These are phyloP conservation scores for Mycena alexandri DNA, from an alignment of 768 basidiomycete species.

Conservation along the genomic window DNA sequence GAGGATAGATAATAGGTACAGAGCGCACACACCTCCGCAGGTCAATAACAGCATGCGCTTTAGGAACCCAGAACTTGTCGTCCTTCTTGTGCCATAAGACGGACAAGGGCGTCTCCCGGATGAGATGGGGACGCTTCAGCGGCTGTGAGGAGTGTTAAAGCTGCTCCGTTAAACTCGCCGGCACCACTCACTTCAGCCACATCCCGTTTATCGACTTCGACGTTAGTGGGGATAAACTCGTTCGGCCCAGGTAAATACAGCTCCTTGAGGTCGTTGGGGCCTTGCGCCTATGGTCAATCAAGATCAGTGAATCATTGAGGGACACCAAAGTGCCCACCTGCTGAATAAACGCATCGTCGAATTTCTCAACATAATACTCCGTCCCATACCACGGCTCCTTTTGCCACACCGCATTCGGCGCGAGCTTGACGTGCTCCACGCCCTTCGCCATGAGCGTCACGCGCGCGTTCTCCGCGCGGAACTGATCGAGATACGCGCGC, in stretches of 20 bases:
- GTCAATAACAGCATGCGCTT: constrained; percentile 82
- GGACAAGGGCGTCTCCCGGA: constrained; percentile 78
- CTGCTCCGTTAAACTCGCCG: neutral
- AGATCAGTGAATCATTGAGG: constrained; percentile 9
- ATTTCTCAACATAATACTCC: constrained; percentile 80
- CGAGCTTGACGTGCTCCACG: constrained; percentile 67
- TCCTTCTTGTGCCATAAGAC: constrained; percentile 98
- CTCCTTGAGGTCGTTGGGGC: constrained; percentile 72
- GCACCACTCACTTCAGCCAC: constrained; percentile 66
- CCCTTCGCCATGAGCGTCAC: constrained; percentile 86
- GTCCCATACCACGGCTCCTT: constrained; percentile 96
- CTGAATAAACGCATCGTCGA: constrained; percentile 72
- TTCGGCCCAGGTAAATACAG: constrained; percentile 88
- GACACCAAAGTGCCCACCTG: constrained; percentile 51
- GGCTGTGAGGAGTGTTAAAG: constrained; percentile 61
- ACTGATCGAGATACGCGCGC: constrained; percentile 68
- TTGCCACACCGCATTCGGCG: constrained; percentile 65
- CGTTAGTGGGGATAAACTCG: constrained; percentile 88
- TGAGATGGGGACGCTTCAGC: constrained; percentile 77
- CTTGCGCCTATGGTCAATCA: constrained; percentile 64
- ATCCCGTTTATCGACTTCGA: constrained; percentile 85
- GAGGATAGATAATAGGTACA: constrained; percentile 2
- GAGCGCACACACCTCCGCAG: constrained; percentile 71
- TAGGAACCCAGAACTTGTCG: constrained; percentile 96
- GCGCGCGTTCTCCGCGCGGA: constrained; percentile 71